Conservation (phyloP, 164 flowering plant genomes). For the Amborella trichopoda region DNA sequence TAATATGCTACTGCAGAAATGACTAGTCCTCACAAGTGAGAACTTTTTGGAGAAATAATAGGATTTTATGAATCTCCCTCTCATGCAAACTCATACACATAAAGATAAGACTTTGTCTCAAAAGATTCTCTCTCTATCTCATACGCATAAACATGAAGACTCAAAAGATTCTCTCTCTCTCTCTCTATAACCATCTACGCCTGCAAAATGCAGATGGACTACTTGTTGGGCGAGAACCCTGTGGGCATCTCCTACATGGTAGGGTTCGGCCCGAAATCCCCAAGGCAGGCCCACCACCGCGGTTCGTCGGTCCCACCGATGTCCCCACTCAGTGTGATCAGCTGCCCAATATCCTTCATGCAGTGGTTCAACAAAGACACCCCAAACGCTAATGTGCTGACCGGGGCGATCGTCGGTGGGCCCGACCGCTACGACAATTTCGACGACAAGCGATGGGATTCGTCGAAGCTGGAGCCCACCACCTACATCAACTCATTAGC, state of each 20-base stretch:
- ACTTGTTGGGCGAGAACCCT: slow-evolving; percentile 70
- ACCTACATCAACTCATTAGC: slow-evolving; percentile 64
- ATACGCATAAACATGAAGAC: no score
- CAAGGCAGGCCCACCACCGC: slow-evolving; percentile 73
- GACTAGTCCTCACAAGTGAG: no score
- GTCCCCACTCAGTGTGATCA: slow-evolving; percentile 8
- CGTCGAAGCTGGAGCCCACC: slow-evolving; percentile 50
- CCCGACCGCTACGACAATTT: slow-evolving; percentile 70
- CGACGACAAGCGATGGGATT: slow-evolving; percentile 40
- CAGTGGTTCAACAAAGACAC: slow-evolving; percentile 27
- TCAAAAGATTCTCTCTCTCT: no score
- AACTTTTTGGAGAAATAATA: no score
- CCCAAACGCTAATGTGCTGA: slow-evolving; percentile 74
- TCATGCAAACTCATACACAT: no score
- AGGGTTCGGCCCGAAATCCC: slow-evolving; percentile 70
- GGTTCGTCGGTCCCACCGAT: slow-evolving; percentile 63
- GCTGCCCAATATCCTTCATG: slow-evolving; percentile 58
- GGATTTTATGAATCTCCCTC: no score
- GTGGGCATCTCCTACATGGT: slow-evolving; percentile 76
- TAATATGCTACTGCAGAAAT: no score
- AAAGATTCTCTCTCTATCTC: no score
- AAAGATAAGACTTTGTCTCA: no score
- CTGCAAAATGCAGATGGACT: slow-evolving; percentile 62
- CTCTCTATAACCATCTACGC: background rate
- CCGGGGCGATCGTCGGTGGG: slow-evolving; percentile 89